Evolutionary conservation across 1,284 basidiomycete genomes (phyloP).

Genomic region (Chalciporus sp.): DNA sequence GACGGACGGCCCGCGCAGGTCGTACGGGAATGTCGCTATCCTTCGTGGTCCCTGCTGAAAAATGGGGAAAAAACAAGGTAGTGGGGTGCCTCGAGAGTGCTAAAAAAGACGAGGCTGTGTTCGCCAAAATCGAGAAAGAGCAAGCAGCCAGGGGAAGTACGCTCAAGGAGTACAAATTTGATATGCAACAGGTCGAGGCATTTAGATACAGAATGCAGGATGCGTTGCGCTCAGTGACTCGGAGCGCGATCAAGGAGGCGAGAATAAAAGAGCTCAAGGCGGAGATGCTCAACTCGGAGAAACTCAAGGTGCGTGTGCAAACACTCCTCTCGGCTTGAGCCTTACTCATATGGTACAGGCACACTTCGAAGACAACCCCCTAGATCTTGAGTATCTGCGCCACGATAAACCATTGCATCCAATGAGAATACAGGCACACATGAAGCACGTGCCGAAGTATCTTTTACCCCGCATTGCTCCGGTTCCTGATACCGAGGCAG

Average conservation of each 20-base stretch:
- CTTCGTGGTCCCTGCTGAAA: slow-evolving; percentile 78
- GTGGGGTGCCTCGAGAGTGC: slow-evolving; percentile 70
- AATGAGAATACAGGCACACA: slow-evolving; percentile 84
- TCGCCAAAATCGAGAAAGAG: slow-evolving; percentile 76
- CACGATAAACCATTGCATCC: slow-evolving; percentile 96
- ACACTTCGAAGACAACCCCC: slow-evolving; percentile 97
- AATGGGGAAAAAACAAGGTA: slow-evolving; percentile 80
- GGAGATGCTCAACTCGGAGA: slow-evolving; percentile 94
- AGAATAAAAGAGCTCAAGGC: slow-evolving; percentile 92
- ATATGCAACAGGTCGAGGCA: slow-evolving; percentile 95
- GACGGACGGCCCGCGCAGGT: slow-evolving; percentile 94
- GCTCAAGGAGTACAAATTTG: slow-evolving; percentile 91
- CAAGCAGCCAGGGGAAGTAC: slow-evolving; percentile 73
- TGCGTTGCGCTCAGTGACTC: slow-evolving; percentile 87
- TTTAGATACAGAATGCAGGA: slow-evolving; percentile 99
- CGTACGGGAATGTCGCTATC: slow-evolving; percentile 92
- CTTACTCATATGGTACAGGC: slow-evolving; percentile 55
- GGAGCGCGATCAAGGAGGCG: slow-evolving; percentile 87
- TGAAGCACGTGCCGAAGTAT: slow-evolving; percentile 96
- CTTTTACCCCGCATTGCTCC: slow-evolving; percentile 82
- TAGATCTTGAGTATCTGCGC: slow-evolving; percentile 89
- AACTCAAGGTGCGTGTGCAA: slow-evolving; percentile 78
- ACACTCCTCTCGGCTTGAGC: background rate
- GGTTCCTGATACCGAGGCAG: slow-evolving; percentile 39
- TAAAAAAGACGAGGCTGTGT: slow-evolving; percentile 72